Evolutionary conservation across 2,329 filamentous ascomycete genomes (phyloP).

Genomic region (Botrytis galanthina): DNA sequence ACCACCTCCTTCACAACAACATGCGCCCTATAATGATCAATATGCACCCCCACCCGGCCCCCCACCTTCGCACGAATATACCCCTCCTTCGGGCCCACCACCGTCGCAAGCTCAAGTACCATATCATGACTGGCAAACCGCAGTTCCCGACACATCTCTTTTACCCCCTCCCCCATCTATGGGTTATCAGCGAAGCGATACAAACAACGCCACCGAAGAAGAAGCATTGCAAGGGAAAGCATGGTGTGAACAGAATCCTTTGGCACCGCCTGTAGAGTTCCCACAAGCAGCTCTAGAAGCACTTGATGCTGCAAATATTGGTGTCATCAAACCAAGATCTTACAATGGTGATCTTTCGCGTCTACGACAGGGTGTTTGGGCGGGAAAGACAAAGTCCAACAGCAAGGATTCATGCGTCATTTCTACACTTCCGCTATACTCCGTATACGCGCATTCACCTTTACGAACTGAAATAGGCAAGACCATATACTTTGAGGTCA

Average conservation of each 20-base stretch:
- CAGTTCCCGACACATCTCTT: constrained; percentile 69
- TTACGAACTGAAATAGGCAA: constrained; percentile 47
- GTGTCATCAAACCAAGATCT: constrained; percentile 50
- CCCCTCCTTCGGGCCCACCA: constrained; percentile 43
- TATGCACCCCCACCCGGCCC: constrained; percentile 28
- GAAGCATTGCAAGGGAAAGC: constrained; percentile 62
- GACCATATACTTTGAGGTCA: constrained; percentile 70
- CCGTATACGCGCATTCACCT: constrained; percentile 57
- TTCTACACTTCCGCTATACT: constrained; percentile 68
- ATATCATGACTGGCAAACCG: constrained; percentile 67
- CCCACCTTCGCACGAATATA: constrained; percentile 41
- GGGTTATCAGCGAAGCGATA: constrained; percentile 62
- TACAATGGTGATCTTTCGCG: constrained; percentile 50
- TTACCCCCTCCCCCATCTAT: constrained; percentile 71
- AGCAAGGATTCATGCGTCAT: constrained; percentile 63
- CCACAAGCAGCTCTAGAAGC: constrained; percentile 48
- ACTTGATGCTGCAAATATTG: constrained; percentile 52
- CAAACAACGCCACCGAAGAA: constrained; percentile 65
- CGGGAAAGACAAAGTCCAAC: constrained; percentile 42
- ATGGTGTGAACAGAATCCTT: constrained; percentile 63
- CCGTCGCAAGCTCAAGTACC: constrained; percentile 35
- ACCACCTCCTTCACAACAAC: constrained; percentile 31
- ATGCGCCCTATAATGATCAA: constrained; percentile 30
- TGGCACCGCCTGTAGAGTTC: constrained; percentile 54
- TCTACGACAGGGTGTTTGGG: constrained; percentile 52